These are phyloP conservation scores for Thelephora terrestris DNA, from an alignment of 1,284 basidiomycete species.

Conservation along the genomic window DNA sequence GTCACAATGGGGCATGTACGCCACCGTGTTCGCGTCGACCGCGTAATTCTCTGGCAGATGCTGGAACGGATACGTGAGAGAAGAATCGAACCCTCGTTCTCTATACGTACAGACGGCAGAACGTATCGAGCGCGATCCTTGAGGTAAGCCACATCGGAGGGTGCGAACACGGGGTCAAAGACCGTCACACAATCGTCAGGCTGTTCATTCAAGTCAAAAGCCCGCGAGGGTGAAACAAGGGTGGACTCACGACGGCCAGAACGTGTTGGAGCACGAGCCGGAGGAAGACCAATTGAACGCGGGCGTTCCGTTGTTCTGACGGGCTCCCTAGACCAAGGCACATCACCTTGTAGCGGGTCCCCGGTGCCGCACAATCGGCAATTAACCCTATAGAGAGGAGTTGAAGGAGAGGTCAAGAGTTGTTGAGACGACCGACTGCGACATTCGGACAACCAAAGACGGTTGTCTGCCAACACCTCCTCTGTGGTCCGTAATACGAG, in stretches of 20 bases:
- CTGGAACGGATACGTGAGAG: background rate
- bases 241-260: constrained; percentile 45
- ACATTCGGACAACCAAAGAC: constrained; percentile 19
- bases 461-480: constrained; percentile 14
- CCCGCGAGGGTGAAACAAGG: background rate
- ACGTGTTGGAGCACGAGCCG: constrained; percentile 21
- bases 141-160: constrained; percentile 44
- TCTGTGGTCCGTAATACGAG: constrained; percentile 16
- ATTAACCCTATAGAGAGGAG: too few relatives aligned
- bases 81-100: background rate
- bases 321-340: constrained; percentile 70
- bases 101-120: background rate
- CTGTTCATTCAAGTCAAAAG: background rate
- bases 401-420: too few relatives aligned
- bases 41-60: constrained; percentile 13
- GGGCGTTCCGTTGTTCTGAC: constrained; percentile 43
- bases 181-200: constrained; percentile 29
- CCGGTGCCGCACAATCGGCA: too few relatives aligned
- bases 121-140: constrained; percentile 13
- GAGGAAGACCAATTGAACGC: constrained; percentile 59
- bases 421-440: constrained; percentile 23
- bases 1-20: constrained; percentile 74
- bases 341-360: constrained; percentile 22
- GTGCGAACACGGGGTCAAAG: constrained; percentile 65
- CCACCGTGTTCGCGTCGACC: constrained; percentile 37